A percentile compares a stretch with the other conserved stretches of the same genome.
Conservation (phyloP, 192 early-diverging fungal species). For the Backusella liffmaniae region DNA sequence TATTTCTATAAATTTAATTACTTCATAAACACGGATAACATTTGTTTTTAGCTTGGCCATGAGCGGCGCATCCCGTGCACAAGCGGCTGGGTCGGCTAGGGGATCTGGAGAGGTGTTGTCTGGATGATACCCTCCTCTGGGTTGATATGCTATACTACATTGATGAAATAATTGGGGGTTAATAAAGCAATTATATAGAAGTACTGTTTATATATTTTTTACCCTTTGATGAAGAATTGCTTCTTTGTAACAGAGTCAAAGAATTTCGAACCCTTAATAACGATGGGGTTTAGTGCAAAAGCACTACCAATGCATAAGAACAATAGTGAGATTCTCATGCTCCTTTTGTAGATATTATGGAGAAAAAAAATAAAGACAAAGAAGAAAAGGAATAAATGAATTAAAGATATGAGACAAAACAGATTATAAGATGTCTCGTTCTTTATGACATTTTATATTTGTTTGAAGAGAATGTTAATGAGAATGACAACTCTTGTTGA, state of each 20-base stretch:
- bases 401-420: not conserved
- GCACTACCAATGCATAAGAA: not conserved
- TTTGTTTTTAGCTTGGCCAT: constrained; percentile 72
- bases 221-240: constrained; percentile 76
- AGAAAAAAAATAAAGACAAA: not conserved
- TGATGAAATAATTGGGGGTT: not conserved
- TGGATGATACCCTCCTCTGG: constrained; percentile 41
- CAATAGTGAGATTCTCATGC: constrained; percentile 10
- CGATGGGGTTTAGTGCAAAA: constrained; percentile 53
- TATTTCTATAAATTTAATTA: constrained; percentile 13
- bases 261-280: constrained; percentile 68
- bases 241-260: constrained; percentile 70
- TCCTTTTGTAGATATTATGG: not conserved
- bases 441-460: not conserved
- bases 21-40: constrained; percentile 73
- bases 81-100: constrained; percentile 54
- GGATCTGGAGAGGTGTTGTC: constrained; percentile 49
- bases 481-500: constrained; percentile 4
- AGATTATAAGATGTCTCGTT: not conserved
- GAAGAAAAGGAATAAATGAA: not conserved
- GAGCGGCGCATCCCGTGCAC: constrained; percentile 59
- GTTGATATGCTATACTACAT: constrained; percentile 65
- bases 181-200: not conserved
- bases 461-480: constrained; percentile 7
- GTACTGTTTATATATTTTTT: not conserved